Percentiles rank a stretch among this genome's conserved stretches.
Conservation (phyloP, 2,329 filamentous ascomycete species). For the Pyrenochaeta sp. region DNA sequence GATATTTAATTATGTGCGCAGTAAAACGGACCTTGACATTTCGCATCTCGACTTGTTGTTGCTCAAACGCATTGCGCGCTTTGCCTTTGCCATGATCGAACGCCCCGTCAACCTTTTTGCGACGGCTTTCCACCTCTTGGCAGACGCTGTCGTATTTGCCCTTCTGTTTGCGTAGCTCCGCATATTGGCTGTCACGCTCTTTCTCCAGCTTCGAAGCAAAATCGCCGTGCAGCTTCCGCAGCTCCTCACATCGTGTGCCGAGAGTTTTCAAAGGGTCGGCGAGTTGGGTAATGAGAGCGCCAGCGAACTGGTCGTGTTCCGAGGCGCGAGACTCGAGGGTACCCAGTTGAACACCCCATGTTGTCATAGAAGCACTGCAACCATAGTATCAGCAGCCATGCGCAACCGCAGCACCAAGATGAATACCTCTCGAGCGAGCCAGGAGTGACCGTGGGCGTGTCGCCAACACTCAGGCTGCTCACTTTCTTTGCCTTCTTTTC, state of each 20-base stretch:
- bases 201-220: constrained; percentile 89
- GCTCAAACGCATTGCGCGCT: constrained; percentile 88
- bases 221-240: constrained; percentile 89
- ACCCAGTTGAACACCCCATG: constrained; percentile 92
- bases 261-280: constrained; percentile 86
- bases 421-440: constrained; percentile 87
- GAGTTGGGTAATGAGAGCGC: constrained; percentile 79
- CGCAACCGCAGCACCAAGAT: constrained; percentile 1
- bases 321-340: constrained; percentile 87
- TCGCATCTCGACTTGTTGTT: constrained; percentile 93
- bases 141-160: constrained; percentile 91
- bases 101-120: constrained; percentile 94
- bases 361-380: constrained; percentile 88
- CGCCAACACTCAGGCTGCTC: constrained; percentile 87
- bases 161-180: constrained; percentile 88
- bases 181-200: constrained; percentile 84
- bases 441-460: constrained; percentile 90
- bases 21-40: constrained; percentile 73
- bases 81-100: constrained; percentile 88
- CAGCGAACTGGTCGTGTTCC: constrained; percentile 87
- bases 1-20: not conserved
- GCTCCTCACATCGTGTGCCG: constrained; percentile 80
- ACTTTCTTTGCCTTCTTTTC: constrained; percentile 96
- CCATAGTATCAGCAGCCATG: constrained; percentile 8
- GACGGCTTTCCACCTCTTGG: constrained; percentile 91